Evolutionary conservation across 345 rosid genomes (phyloP), one percentile per base, ranked within the genome.

Genomic region (Noccaea caerulescens): DNA sequence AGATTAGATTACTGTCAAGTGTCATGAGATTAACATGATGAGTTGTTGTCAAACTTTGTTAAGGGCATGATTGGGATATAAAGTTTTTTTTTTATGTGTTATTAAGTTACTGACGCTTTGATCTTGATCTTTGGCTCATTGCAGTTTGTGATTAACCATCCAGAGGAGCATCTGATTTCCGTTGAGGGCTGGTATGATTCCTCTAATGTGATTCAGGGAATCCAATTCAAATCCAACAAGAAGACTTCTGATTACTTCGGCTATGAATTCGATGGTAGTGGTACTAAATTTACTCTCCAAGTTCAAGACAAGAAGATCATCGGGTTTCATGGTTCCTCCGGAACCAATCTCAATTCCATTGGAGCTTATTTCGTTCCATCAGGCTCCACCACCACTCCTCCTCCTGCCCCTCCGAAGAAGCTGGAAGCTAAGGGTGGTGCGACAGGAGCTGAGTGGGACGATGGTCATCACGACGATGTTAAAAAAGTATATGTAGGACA

Each of bases 361-460:
- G 79, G 70, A 16, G 79, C 79, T 25, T 75, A 75, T 68, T 68
- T 75, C 51, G 65, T 34, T 23, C 70, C 74, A 34, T 43, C 54
- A 27, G 30, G 4, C 30, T 27, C 30, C 30, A 27, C 30, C 38
- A 53, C 69, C 50, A 13, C 3, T 34, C 23, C 66, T 5, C 13
- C 42, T 16, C 14, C 56, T 45, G 49, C 18, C 8, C 38, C 68
- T 34, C 13, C 65, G 13, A 52, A 41, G 39, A 62, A 61, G 54
- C 37, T 71, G 14, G 47, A 60, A 4, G 76, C 80, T 6, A 27
- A 32, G 20, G 77, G 80, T 23, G 55, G 72, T 42, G 63, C 66
- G 6, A 27, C 14, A 8, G 41, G 41, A 37, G 41, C 27, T 52
- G 13, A 6, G 30, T 10, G 11, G 12, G 27, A 20, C 11, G 34